Base-by-base conservation (phyloP, 441 rosid species). In the Brassica balearica region DNA sequence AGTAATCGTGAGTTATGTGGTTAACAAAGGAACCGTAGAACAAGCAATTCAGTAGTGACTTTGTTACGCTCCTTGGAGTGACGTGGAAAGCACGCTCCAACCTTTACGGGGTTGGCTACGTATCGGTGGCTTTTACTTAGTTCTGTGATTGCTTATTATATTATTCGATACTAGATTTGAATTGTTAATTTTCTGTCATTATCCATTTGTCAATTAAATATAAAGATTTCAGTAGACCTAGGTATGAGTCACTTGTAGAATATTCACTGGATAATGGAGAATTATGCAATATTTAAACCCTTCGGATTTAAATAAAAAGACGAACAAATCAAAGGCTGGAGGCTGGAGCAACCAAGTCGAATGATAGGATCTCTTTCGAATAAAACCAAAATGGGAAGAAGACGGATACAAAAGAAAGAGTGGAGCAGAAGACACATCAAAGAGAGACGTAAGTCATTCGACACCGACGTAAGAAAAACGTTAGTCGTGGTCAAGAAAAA, bases 81-180 rank as follows among this genome's bases (percentile, higher is more conserved):
- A 84, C 82, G 89, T 88, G 85, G 73, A 70, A 71, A 82, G 83
- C 91, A 88, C 87, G 89, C 87, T 83, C 93, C 88, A 77, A 84
- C 65, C 34, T 73, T 79, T 80, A 65, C 38, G 76, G 76, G 41
- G 10, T 64, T 48, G 67, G 71, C 51, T 61, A 68, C 70, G 51
- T 72, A 32, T 55, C n/a, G 56, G n/a, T 63, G 65, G 48, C 72
- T 71, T 71, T 65, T 46, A 46, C 12, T 46, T 46, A 53, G 27
- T 8, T 76, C 25, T 69, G 51, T 25, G 15, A 11, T 60, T 17
- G 60, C 63, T 32, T 65, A 66, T 34, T 27, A 65, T 32, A 60
- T 3, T 64, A 14, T 32, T 27, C 2, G 4, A 43, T 34, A 14
- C 5, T 23, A 56, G 23, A 74, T 65, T 34, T 36, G 41, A 65